Percentiles rank a stretch among this genome's conserved stretches.
Conservation (phyloP, 2,329 filamentous ascomycete genomes). For the Alternaria infectoria region DNA sequence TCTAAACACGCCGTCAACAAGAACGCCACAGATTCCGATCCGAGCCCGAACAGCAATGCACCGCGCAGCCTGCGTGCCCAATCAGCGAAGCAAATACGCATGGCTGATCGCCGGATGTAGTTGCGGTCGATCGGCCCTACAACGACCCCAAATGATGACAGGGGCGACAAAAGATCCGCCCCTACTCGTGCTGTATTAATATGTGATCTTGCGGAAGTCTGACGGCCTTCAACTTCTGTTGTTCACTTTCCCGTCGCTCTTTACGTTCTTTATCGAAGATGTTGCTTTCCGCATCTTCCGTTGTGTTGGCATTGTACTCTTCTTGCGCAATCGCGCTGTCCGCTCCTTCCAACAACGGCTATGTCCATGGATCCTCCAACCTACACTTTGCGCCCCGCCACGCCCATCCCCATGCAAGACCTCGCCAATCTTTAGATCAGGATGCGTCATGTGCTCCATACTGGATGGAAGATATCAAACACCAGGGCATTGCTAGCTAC, state of each 20-base stretch:
- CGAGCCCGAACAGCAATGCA: background rate
- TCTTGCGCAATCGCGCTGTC: conserved; percentile 2
- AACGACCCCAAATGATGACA: background rate
- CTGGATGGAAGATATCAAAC: conserved; percentile 52
- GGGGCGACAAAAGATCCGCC: background rate
- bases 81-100: conserved; percentile 1
- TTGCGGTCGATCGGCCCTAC: background rate
- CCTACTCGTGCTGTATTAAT: conserved; percentile 1
- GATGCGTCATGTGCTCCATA: conserved; percentile 39
- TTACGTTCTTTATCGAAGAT: background rate
- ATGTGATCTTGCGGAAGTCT: background rate
- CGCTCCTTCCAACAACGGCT: background rate
- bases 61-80: background rate
- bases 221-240: background rate
- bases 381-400: conserved; percentile 11
- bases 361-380: conserved; percentile 13
- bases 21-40: background rate
- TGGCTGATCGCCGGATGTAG: conserved; percentile 1
- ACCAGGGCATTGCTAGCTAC: conserved; percentile 51
- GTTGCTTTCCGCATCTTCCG: background rate
- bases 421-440: conserved; percentile 15
- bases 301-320: conserved; percentile 3
- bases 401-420: conserved; percentile 14
- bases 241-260: background rate
- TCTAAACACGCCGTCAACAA: background rate